phyloP scores from a whole-genome alignment of 495 filamentous ascomycete genomes.

The Tuber borchii region DNA sequence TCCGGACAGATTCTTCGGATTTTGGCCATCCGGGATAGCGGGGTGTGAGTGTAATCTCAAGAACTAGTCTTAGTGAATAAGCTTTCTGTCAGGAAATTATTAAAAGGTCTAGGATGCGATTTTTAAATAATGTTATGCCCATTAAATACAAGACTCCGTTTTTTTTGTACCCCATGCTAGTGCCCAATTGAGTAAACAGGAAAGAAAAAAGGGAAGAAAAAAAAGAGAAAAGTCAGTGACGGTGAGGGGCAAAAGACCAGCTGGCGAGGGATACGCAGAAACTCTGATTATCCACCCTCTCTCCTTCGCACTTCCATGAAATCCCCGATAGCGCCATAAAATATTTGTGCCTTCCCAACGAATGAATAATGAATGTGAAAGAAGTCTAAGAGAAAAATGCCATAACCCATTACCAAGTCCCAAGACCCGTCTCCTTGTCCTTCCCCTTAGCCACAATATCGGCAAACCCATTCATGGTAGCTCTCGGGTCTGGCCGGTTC shows the following conservation, averaged over 20 bases:
- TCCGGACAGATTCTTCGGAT: too few relatives aligned
- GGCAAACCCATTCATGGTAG: too few relatives aligned
- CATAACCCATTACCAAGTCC: slow-evolving; percentile 11
- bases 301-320: slow-evolving; percentile 16
- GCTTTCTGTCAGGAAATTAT: not conserved
- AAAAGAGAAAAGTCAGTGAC: not conserved
- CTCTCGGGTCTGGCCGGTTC: not conserved
- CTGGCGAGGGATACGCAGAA: not conserved
- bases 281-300: slow-evolving; percentile 14
- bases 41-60: too few relatives aligned
- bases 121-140: not conserved
- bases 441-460: not conserved
- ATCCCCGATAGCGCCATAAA: not conserved
- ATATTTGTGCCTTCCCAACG: not conserved
- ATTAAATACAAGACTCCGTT: not conserved
- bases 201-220: not conserved
- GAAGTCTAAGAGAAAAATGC: not conserved
- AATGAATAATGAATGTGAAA: not conserved
- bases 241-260: not conserved
- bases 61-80: not conserved
- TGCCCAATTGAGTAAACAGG: not conserved
- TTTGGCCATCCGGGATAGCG: too few relatives aligned
- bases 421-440: slow-evolving; percentile 15
- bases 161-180: not conserved
- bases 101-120: not conserved